Percentiles rank a stretch among this genome's conserved stretches.
Conservation (phyloP, 106 monocot genomes). For the Dendrobium nobile region DNA sequence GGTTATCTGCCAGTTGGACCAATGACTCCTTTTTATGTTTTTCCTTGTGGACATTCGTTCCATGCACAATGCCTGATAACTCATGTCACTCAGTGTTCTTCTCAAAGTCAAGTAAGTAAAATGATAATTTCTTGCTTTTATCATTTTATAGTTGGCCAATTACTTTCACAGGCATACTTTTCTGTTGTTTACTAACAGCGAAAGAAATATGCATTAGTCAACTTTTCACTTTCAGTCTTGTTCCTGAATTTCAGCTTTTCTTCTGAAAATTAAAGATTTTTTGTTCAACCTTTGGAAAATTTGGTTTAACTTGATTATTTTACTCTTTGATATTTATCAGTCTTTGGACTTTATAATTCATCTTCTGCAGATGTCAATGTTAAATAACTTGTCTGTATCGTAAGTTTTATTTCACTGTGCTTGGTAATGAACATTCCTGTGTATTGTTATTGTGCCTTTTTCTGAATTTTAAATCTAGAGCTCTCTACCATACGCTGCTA, state of each 20-base stretch:
- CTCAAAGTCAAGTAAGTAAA: constrained; percentile 56
- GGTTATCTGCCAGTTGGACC: constrained; percentile 56
- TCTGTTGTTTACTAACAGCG: background rate
- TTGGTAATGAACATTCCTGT: background rate
- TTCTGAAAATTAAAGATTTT: background rate
- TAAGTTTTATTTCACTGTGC: background rate
- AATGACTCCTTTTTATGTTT: constrained; percentile 89
- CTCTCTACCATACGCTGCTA: background rate
- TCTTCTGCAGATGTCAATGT: background rate
- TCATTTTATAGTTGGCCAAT: too few species aligned
- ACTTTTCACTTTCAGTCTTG: background rate
- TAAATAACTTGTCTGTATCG: background rate
- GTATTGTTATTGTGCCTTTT: background rate
- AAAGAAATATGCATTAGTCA: background rate
- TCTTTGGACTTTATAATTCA: background rate
- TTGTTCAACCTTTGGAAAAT: background rate
- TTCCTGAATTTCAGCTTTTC: background rate
- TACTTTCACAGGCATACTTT: too few species aligned
- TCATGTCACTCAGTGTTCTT: constrained; percentile 61
- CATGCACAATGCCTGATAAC: constrained; percentile 86
- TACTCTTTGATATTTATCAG: background rate
- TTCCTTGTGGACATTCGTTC: constrained; percentile 94
- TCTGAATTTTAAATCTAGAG: background rate
- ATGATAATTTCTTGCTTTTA: too few species aligned
- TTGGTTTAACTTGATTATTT: background rate